Conservation (phyloP, 495 filamentous ascomycete genomes). For the Neurospora intermedia region DNA sequence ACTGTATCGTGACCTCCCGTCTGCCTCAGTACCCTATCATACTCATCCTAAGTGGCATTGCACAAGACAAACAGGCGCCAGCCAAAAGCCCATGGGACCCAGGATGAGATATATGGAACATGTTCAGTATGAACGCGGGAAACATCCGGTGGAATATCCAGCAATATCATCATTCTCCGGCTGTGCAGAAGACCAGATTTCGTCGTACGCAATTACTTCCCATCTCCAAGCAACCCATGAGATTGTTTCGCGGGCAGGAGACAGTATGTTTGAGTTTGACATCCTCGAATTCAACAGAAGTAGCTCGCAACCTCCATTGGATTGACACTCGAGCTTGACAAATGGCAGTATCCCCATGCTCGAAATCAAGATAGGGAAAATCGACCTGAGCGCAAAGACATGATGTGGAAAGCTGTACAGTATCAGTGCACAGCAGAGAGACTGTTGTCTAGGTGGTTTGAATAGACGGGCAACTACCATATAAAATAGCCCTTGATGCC, state of each 20-base stretch:
- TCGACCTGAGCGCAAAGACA: background rate
- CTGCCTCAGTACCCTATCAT: background rate
- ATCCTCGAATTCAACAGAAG: background rate
- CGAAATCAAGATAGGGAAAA: background rate
- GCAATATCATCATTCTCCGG: background rate
- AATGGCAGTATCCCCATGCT: background rate
- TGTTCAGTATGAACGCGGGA: background rate
- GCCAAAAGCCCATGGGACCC: background rate
- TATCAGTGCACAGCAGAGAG: background rate
- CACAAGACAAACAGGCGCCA: background rate
- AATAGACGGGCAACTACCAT: background rate
- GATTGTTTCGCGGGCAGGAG: background rate
- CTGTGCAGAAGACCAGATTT: background rate
- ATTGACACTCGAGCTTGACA: background rate
- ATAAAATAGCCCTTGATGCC: background rate
- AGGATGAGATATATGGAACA: background rate
- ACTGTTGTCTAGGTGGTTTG: background rate
- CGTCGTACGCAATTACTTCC: background rate
- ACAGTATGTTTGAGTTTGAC: background rate
- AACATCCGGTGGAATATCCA: background rate
- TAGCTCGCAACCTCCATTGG: background rate
- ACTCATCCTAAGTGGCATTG: background rate
- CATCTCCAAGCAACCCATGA: background rate
- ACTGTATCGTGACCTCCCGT: background rate
- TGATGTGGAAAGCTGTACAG: background rate